Evolutionary conservation across 305 asterid species (phyloP).

Genomic region (Fraxinus platypoda): DNA sequence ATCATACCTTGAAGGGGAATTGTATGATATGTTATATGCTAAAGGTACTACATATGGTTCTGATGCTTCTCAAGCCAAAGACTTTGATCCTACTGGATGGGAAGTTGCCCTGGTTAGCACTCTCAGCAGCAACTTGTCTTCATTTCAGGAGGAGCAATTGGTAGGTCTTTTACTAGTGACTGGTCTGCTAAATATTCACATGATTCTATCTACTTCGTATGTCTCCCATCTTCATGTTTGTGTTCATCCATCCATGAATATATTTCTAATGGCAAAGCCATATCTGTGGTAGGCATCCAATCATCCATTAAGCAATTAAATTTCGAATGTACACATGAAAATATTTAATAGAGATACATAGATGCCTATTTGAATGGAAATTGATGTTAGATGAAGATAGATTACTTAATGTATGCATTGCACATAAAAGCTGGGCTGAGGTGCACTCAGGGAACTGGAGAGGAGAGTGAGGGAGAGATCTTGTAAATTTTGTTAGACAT

Average conservation of each 20-base stretch:
- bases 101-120: slow-evolving; percentile 90
- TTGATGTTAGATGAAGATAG: background rate
- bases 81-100: slow-evolving; percentile 86
- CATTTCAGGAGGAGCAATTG: slow-evolving; percentile 86
- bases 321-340: background rate
- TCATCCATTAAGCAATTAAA: background rate
- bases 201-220: background rate
- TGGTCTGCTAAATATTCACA: background rate
- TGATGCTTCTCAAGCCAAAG: slow-evolving; percentile 45
- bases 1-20: background rate
- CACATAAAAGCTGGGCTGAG: background rate
- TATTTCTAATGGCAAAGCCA: background rate
- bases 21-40: slow-evolving; percentile 12
- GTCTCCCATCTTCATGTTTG: background rate
- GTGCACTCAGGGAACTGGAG: background rate
- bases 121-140: slow-evolving; percentile 79
- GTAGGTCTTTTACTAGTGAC: slow-evolving; percentile 34
- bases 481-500: background rate
- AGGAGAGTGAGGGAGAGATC: background rate
- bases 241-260: background rate
- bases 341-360: background rate
- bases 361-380: background rate
- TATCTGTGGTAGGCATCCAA: background rate
- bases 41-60: slow-evolving; percentile 59
- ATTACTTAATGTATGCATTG: background rate